Percentiles rank a stretch among this genome's conserved stretches.
phyloP scores from a whole-genome alignment of 495 filamentous ascomycete species.

The Podospora pseudoanserina region DNA sequence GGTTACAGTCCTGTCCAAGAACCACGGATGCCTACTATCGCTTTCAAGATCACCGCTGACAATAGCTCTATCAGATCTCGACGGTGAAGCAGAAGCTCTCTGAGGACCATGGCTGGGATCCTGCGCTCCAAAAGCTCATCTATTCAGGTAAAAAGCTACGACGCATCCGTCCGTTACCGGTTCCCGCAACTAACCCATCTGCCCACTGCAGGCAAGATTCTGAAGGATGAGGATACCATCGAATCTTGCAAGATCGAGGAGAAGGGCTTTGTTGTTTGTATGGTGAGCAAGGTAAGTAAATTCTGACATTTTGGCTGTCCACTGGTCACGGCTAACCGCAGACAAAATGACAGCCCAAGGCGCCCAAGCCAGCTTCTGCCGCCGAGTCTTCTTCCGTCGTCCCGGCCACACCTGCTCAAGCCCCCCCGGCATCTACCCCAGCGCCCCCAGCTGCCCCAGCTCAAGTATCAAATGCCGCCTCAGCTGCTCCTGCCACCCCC shows the following conservation, averaged over 20 bases:
- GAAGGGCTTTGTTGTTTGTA: conserved; percentile 98
- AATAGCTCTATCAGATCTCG: conserved; percentile 59
- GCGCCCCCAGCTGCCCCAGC: conserved; percentile 57
- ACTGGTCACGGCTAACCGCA: conserved; percentile 3
- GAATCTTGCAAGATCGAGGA: conserved; percentile 97
- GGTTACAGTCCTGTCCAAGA: neutral
- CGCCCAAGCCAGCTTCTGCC: conserved; percentile 48
- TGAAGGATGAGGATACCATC: conserved; percentile 94
- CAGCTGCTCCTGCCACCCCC: conserved; percentile 69
- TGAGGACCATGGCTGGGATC: conserved; percentile 86
- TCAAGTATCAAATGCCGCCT: conserved; percentile 49
- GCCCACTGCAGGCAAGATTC: conserved; percentile 73
- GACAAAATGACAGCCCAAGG: conserved; percentile 16
- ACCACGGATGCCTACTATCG: neutral
- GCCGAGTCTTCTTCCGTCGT: conserved; percentile 48
- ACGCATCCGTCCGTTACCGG: neutral
- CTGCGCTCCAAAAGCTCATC: conserved; percentile 86
- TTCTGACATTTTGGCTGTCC: neutral
- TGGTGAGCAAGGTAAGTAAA: conserved; percentile 79
- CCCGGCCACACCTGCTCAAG: conserved; percentile 64
- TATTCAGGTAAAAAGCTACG: conserved; percentile 72
- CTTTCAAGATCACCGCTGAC: conserved; percentile 18
- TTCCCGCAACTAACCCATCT: conserved; percentile 6
- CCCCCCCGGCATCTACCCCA: conserved; percentile 56
- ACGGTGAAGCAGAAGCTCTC: conserved; percentile 87